phyloP scores from a whole-genome alignment of 169 alveolate genomes.

The Cryptosporidium meleagridis region DNA sequence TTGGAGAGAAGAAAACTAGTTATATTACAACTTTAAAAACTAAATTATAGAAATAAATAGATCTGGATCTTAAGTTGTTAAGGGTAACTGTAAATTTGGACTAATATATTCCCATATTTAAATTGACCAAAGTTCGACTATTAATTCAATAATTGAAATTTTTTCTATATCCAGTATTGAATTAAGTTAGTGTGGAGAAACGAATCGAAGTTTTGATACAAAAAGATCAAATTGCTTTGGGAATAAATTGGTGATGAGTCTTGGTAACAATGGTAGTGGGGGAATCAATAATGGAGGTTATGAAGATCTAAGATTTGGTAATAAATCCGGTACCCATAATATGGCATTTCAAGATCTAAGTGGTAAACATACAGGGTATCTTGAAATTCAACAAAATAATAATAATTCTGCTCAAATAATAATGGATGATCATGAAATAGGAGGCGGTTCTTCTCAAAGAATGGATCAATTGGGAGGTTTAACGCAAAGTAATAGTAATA shows the following conservation, averaged over 20 bases:
- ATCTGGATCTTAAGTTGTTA: background rate
- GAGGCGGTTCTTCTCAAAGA: slow-evolving; percentile 8
- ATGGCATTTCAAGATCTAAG: background rate
- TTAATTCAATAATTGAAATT: background rate
- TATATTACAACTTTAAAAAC: background rate
- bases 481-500: background rate
- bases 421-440: background rate
- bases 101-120: no score
- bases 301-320: background rate
- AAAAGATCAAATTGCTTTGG: background rate
- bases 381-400: background rate
- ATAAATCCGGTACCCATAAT: background rate
- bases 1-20: background rate
- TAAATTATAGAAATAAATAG: background rate
- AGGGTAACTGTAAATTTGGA: background rate
- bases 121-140: no score
- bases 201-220: background rate
- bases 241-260: background rate
- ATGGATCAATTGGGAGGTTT: background rate
- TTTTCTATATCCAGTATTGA: no score
- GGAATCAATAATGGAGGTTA: background rate
- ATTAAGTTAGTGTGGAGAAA: background rate
- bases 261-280: background rate
- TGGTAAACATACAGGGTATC: background rate
- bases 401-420: background rate